Evolutionary conservation across 2,329 filamentous ascomycete genomes (phyloP).

Genomic region (Botrytis fabae): DNA sequence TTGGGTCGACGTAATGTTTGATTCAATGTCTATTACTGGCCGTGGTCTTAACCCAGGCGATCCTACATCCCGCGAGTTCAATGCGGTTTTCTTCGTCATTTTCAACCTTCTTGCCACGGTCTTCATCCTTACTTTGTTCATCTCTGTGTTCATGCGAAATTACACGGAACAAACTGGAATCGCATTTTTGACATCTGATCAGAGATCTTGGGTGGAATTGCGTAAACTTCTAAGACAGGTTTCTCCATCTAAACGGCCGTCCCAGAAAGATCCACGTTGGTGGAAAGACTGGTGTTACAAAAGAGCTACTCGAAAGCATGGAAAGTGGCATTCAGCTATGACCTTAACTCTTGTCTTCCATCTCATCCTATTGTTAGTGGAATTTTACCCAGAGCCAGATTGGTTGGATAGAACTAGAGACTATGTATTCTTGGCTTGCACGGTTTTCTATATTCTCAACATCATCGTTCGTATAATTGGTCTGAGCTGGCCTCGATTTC

Average conservation of each 20-base stretch:
- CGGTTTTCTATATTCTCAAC: constrained; percentile 79
- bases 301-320: constrained; percentile 88
- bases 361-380: constrained; percentile 76
- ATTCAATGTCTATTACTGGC: constrained; percentile 78
- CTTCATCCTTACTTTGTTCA: constrained; percentile 94
- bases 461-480: constrained; percentile 81
- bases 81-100: constrained; percentile 89
- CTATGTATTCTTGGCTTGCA: constrained; percentile 77
- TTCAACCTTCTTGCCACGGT: constrained; percentile 97
- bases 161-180: constrained; percentile 99
- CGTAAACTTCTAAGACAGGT: constrained; percentile 90
- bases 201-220: constrained; percentile 94
- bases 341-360: constrained; percentile 81
- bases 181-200: constrained; percentile 91
- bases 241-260: constrained; percentile 89
- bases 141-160: constrained; percentile 99
- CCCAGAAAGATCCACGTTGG: constrained; percentile 70
- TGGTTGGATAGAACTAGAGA: constrained; percentile 73
- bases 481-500: constrained; percentile 87
- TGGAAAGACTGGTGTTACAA: constrained; percentile 97
- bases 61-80: constrained; percentile 69
- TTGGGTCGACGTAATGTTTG: constrained; percentile 91
- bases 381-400: constrained; percentile 74
- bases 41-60: constrained; percentile 69
- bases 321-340: constrained; percentile 83